phyloP scores from a whole-genome alignment of 345 rosid species.

The Adansonia digitata region DNA sequence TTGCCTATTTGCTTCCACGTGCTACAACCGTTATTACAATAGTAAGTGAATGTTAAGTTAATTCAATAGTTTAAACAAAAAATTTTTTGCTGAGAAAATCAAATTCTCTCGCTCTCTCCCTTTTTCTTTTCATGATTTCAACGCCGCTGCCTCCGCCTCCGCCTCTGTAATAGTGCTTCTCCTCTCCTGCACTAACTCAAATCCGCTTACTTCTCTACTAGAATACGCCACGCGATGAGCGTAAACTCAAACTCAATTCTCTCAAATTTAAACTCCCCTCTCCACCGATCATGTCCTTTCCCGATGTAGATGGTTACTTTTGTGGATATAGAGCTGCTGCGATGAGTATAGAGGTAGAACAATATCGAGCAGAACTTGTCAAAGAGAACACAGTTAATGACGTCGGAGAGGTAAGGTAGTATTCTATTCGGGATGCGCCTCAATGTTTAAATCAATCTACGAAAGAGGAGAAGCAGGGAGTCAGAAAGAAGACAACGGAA shows the following conservation, averaged over 20 bases:
- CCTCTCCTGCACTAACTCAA: background rate
- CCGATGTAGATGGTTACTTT: too few species aligned
- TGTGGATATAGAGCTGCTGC: too few species aligned
- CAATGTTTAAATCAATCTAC: too few species aligned
- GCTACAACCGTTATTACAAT: background rate
- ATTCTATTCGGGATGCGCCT: too few species aligned
- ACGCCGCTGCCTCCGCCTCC: background rate
- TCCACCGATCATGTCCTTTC: conserved; percentile 27
- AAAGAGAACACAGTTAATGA: too few species aligned
- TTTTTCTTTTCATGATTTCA: background rate
- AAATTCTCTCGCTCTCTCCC: background rate
- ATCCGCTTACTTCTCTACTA: conserved; percentile 23
- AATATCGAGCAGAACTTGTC: conserved; percentile 11
- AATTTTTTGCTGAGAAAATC: background rate
- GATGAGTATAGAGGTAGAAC: too few species aligned
- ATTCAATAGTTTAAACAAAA: too few species aligned
- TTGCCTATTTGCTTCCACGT: background rate
- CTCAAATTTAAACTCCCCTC: background rate
- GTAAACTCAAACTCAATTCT: conserved; percentile 7
- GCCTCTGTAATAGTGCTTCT: background rate
- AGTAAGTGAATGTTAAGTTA: background rate
- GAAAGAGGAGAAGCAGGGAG: too few species aligned
- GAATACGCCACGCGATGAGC: conserved; percentile 16
- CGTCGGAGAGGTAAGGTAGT: too few species aligned
- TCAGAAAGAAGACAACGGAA: too few species aligned